These are phyloP conservation scores for Pseudozyma flocculosa DNA, from an alignment of 1,284 basidiomycete genomes.

Conservation along the genomic window DNA sequence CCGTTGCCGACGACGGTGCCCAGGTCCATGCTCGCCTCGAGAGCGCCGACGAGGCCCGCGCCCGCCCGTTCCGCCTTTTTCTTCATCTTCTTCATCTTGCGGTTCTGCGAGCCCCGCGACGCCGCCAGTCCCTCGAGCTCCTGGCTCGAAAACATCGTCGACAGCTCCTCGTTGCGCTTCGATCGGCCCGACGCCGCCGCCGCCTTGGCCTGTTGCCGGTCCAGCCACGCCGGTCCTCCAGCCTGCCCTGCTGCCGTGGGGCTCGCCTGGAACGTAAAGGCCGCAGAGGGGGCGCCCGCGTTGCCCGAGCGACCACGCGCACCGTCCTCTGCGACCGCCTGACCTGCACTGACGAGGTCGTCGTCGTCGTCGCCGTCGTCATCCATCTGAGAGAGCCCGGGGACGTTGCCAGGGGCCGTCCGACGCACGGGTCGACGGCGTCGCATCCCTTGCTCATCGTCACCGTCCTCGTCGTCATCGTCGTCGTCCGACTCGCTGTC, in stretches of 20 bases:
- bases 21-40: constrained; percentile 4
- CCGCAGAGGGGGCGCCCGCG: too few relatives aligned
- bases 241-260: neutral
- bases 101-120: constrained; percentile 4
- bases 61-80: constrained; percentile 24
- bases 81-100: constrained; percentile 37
- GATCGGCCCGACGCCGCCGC: neutral
- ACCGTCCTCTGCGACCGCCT: neutral
- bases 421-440: neutral
- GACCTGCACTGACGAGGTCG: neutral
- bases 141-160: constrained; percentile 14
- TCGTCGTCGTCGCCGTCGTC: constrained; percentile 6
- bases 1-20: too few relatives aligned
- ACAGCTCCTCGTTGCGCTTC: constrained; percentile 18
- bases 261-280: too few relatives aligned
- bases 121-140: constrained; percentile 27
- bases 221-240: constrained; percentile 5
- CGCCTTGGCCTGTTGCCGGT: constrained; percentile 18
- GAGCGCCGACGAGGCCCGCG: constrained; percentile 22
- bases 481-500: constrained; percentile 8
- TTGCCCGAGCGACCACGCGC: too few relatives aligned
- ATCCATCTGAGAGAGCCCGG: constrained; percentile 6
- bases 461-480: neutral
- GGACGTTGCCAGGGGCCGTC: constrained; percentile 2
- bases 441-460: neutral